phyloP scores from a whole-genome alignment of 305 asterid genomes.

The Stenogyne calaminthoides region DNA sequence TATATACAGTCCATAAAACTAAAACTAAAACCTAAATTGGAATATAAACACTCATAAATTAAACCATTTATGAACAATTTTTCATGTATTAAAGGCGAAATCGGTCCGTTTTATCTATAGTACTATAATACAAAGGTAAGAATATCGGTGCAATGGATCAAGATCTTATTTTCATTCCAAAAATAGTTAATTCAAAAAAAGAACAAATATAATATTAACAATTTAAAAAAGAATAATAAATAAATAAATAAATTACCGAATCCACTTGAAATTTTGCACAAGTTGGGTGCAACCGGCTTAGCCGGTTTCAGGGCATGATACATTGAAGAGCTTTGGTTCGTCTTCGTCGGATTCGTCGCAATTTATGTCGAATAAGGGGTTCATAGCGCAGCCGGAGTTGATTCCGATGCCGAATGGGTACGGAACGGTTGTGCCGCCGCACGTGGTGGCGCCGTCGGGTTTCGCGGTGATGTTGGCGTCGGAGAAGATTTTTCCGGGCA shows the following conservation, averaged over 20 bases:
- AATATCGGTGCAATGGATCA: not conserved
- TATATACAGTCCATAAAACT: not conserved
- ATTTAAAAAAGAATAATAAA: not conserved
- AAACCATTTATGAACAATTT: not conserved
- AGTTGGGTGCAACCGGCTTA: constrained; percentile 39
- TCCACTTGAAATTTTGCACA: constrained; percentile 23
- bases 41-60: not conserved
- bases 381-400: constrained; percentile 48
- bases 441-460: constrained; percentile 46
- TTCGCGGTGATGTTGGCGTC: constrained; percentile 40
- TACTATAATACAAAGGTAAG: not conserved
- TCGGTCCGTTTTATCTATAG: not conserved
- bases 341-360: constrained; percentile 27
- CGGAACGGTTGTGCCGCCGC: constrained; percentile 54
- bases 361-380: constrained; percentile 31
- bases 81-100: not conserved
- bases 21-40: not conserved
- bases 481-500: constrained; percentile 29
- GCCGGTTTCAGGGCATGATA: constrained; percentile 44
- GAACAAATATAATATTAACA: not conserved
- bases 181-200: not conserved
- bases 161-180: not conserved
- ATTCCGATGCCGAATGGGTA: constrained; percentile 63
- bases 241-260: not conserved
- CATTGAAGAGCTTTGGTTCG: constrained; percentile 36